phyloP scores from a whole-genome alignment of 306 rosid species.

The Rubus idaeus region DNA sequence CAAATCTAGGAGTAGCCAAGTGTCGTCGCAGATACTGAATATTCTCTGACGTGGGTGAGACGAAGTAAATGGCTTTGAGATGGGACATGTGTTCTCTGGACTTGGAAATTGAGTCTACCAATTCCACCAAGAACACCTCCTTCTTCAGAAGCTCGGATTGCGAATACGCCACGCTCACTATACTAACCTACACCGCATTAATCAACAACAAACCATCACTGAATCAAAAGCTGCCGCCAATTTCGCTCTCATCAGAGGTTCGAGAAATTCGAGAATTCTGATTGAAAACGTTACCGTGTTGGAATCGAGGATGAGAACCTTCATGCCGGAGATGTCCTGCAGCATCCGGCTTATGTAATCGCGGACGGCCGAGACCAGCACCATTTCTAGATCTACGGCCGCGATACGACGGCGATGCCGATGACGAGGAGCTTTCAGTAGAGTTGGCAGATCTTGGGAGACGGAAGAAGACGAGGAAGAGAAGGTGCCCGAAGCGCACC shows the following conservation, averaged over 20 bases:
- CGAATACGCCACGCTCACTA: conserved; percentile 85
- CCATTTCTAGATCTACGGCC: conserved; percentile 41
- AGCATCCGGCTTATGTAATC: conserved; percentile 89
- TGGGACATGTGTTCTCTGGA: conserved; percentile 90
- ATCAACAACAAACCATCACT: not conserved
- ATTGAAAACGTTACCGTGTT: conserved; percentile 58
- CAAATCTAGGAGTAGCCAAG: conserved; percentile 80
- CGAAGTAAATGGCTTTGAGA: conserved; percentile 88
- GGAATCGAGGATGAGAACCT: conserved; percentile 92
- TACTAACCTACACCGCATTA: conserved; percentile 65
- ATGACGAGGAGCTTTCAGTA: not conserved
- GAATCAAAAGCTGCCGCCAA: not conserved
- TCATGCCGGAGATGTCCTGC: conserved; percentile 99
- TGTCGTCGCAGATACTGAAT: conserved; percentile 77
- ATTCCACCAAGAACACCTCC: conserved; percentile 89
- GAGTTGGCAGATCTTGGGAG: not conserved
- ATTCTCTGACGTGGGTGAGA: conserved; percentile 84
- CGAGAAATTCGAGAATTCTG: too few relatives aligned
- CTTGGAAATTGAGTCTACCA: conserved; percentile 75
- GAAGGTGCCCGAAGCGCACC: not conserved
- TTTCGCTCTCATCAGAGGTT: too few relatives aligned
- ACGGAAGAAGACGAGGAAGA: not conserved
- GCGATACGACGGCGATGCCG: not conserved
- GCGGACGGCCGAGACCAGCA: conserved; percentile 64
- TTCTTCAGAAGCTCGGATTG: conserved; percentile 93